Evolutionary conservation across 805 yeast species (phyloP), one percentile per base, ranked within the genome.

Genomic region (Saccharomycopsis olivae): DNA sequence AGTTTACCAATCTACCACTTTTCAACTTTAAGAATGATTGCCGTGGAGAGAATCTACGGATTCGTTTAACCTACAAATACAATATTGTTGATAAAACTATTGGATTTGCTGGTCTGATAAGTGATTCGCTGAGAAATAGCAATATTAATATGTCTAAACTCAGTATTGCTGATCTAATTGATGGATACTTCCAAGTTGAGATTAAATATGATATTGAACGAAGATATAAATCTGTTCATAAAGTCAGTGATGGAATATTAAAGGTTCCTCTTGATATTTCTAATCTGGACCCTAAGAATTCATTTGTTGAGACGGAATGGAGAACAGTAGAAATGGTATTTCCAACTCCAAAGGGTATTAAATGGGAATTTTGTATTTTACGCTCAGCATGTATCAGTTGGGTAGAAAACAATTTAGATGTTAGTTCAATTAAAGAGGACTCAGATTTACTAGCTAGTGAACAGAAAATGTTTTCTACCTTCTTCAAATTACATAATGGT

Each of bases 191-290:
- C 44, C 56, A 59, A 31, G 31, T 65, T 16, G 57, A 58, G 29
- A 29, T 63, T 2, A 51, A 47, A 4, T 66, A 61, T 38, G 50
- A 49, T 27, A 50, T 64, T 25, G 62, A 61, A 37, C 51, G 62
- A 27, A 51, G 65, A 20, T 53, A 48, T 32, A 48, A 58, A 46
- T 46, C 54, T 3, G 45, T 49, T 5, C 51, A 53, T 2, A 57
- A 46, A 33, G 53, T 55, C 2, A 49, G 57, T 37, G 57, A 53
- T 2, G 68, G 68, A 0, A 44, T 38, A 2, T 48, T 61, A 28
- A 49, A 43, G 2, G 35, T 63, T 2, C 65, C 65, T 3, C 43
- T 64, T n/a, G 36, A 53, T 1, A 46, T 53, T 3, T 50, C 49
- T 4, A 35, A 43, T 2, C 25, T 17, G 14, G 39, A 33, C 23